Evolutionary conservation across 306 rosid genomes (phyloP).

Genomic region (Dryas alaskensis): DNA sequence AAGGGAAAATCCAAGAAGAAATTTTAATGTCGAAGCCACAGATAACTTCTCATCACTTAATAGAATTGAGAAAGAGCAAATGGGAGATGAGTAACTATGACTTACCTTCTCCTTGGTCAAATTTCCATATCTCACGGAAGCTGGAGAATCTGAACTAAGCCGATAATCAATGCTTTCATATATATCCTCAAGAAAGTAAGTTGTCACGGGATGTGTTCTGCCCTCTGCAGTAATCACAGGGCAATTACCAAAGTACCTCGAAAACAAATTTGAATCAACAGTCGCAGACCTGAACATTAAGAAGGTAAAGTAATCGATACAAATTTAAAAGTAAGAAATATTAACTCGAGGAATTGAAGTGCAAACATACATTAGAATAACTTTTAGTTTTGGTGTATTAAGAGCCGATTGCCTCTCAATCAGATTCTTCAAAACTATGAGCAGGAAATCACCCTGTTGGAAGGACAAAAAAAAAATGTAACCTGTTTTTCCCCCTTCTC

Average conservation of each 20-base stretch:
- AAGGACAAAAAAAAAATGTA: constrained; percentile 8
- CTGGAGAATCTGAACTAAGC: constrained; percentile 82
- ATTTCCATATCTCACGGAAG: constrained; percentile 54
- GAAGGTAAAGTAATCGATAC: constrained; percentile 3
- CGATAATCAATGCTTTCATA: constrained; percentile 69
- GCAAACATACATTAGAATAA: constrained; percentile 76
- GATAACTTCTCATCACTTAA: constrained; percentile 8
- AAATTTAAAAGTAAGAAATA: constrained; percentile 3
- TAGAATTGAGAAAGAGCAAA: background rate
- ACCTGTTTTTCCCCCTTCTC: background rate
- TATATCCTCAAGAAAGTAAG: constrained; percentile 82
- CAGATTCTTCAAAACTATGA: constrained; percentile 74
- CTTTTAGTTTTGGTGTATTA: constrained; percentile 58
- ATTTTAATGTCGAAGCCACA: constrained; percentile 11
- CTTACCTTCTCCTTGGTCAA: constrained; percentile 55
- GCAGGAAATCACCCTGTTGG: constrained; percentile 85
- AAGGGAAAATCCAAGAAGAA: background rate
- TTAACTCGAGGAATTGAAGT: constrained; percentile 6
- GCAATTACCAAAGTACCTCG: constrained; percentile 78
- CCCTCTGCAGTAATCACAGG: constrained; percentile 93
- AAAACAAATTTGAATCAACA: constrained; percentile 88
- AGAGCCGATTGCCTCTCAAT: constrained; percentile 63
- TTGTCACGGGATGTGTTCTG: constrained; percentile 86
- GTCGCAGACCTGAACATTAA: constrained; percentile 80
- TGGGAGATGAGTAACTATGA: background rate